Base-by-base conservation (phyloP, 257 asterid genomes). In the Solanum appendiculatum region DNA sequence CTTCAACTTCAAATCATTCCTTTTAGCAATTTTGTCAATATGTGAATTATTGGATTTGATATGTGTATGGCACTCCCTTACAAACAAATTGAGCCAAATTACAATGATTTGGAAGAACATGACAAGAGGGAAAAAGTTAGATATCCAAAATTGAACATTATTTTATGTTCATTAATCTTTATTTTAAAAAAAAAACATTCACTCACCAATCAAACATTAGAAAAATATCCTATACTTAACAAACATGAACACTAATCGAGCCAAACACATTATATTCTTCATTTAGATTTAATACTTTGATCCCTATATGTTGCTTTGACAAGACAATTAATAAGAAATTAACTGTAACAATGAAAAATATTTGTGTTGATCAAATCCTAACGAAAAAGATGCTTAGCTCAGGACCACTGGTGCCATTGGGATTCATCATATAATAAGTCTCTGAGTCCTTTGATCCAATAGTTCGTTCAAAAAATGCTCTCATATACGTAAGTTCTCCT, bases 381-480 rank as follows among this genome's bases (percentile, higher is more conserved):
- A 95, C 98, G 82, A 96, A 96, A 93, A 96, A 96, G 27, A 96
- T 89, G 80, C 98, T 96, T 25, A 96, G 98, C 83, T 96, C 98
- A 39, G 98, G 98, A 20, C 98, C 98, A 84, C 92, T 92, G 82
- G 92, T 95, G 69, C 96, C 98, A 89, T 96, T 98, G 1, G 98
- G 98, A 86, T 91, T 96, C 95, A 96, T 95, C 99, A 96, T 96
- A 36, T 96, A 95, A 83, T 95, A 96, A 6, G 98, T 96, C 75
- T 95, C 98, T 0, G 99, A 96, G 89, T 96, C 99, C 89, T 86
- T 94, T 0, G 99, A 96, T 10, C 97, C 98, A 23, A 89, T 87
- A n/a, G 90, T 93, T 87, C 98, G 90, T 91, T 96, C 99, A 72
- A 95, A 96, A 86, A 89, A 92, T 4, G 98, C 97, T 87, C 99